A percentile compares a stretch with the other conserved stretches of the same genome.
Conservation (phyloP, 78 protist genomes). For the slime mould (Dictyostelium discoideum) region DNA sequence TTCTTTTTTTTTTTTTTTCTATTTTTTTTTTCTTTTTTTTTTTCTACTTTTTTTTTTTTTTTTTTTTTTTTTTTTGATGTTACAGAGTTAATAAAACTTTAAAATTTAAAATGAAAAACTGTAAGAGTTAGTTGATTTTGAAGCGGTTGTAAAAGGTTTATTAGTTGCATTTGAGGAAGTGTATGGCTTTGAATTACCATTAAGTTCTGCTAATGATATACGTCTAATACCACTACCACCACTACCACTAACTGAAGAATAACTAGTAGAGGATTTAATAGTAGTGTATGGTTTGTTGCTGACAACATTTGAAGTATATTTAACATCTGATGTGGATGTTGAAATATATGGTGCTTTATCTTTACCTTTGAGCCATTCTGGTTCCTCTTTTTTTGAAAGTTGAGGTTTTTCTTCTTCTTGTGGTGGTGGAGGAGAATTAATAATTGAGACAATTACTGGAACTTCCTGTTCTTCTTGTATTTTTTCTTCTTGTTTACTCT, state of each 20-base stretch:
- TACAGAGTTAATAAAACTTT: not conserved
- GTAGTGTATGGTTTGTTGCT: not conserved
- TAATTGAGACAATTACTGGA: not conserved
- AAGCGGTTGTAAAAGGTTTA: not conserved
- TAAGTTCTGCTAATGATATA: not conserved
- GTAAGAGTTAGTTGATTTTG: not conserved
- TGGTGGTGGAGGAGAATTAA: not conserved
- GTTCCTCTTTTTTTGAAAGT: not conserved
- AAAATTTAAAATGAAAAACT: slow-evolving; percentile 1
- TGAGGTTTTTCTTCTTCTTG: too few species aligned
- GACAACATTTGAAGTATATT: not conserved
- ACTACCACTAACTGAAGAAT: not conserved
- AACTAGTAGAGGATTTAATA: not conserved
- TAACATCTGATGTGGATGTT: not conserved
- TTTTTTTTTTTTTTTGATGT: not conserved
- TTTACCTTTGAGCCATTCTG: slow-evolving; percentile 18
- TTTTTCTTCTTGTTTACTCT: not conserved
- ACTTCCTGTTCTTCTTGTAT: slow-evolving; percentile 3
- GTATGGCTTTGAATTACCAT: not conserved
- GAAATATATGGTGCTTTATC: not conserved
- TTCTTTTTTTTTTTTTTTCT: not conserved
- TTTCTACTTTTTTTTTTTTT: not conserved
- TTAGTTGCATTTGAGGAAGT: not conserved
- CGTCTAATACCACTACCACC: not conserved
- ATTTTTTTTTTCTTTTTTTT: not conserved